These are phyloP conservation scores for Trichosporon sp. DNA, from an alignment of 1,284 basidiomycete species.

Conservation along the genomic window DNA sequence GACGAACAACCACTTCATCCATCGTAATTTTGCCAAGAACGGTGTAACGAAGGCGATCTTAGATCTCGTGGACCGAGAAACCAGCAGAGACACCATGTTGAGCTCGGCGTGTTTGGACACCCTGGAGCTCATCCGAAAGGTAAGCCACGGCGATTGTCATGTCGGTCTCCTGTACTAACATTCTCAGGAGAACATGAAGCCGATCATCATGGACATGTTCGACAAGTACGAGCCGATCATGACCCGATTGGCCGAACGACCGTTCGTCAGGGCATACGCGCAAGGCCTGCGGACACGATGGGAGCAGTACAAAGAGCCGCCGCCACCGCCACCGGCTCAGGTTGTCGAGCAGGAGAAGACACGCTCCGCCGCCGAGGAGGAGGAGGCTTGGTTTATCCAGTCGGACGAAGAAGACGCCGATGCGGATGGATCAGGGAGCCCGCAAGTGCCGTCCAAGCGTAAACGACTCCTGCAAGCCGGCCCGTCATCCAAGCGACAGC, in stretches of 20 bases:
- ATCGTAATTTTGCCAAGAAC: conserved; percentile 80
- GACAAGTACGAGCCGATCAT: conserved; percentile 71
- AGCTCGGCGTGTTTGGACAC: conserved; percentile 94
- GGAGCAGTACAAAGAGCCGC: conserved; percentile 89
- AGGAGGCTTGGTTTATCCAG: conserved; percentile 82
- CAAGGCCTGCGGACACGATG: conserved; percentile 71
- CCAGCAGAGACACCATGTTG: conserved; percentile 83
- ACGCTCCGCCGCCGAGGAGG: conserved; percentile 64
- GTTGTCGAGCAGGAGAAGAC: conserved; percentile 63
- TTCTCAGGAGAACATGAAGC: conserved; percentile 79
- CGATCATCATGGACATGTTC: conserved; percentile 82
- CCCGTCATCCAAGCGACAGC: conserved; percentile 25
- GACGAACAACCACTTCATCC: conserved; percentile 82
- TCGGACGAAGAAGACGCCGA: conserved; percentile 62
- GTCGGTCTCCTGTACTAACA: conserved; percentile 37
- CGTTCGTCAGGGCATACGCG: conserved; percentile 47
- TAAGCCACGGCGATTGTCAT: conserved; percentile 46
- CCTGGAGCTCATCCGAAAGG: conserved; percentile 85
- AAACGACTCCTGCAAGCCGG: conserved; percentile 37
- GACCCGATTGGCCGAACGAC: conserved; percentile 64
- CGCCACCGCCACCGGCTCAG: conserved; percentile 59
- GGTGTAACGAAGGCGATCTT: conserved; percentile 81
- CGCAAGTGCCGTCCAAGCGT: conserved; percentile 35
- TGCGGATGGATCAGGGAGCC: conserved; percentile 16
- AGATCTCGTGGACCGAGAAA: conserved; percentile 77